Conservation (phyloP, 2,329 filamentous ascomycete species). For the Dryadomyces sulphureus region DNA sequence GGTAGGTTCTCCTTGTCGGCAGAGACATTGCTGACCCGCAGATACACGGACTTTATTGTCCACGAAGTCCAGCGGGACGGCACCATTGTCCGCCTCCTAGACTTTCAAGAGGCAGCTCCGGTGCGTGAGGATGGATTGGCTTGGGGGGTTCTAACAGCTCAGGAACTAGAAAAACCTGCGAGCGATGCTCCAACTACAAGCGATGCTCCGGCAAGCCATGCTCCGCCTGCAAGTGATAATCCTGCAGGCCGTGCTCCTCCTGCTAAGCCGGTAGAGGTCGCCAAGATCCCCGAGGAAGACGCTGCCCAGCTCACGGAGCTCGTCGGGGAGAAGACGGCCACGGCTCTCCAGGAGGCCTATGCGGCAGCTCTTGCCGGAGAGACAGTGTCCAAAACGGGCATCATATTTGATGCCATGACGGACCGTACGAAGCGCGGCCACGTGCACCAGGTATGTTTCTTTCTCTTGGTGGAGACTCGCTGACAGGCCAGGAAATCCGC, state of each 20-base stretch:
- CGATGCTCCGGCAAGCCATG: background rate
- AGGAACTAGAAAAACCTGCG: background rate
- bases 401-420: conserved; percentile 25
- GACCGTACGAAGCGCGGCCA: conserved; percentile 30
- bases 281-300: conserved; percentile 16
- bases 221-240: background rate
- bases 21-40: conserved; percentile 14
- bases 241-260: background rate
- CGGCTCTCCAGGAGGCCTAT: conserved; percentile 27
- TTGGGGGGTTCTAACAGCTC: background rate
- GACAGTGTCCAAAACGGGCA: conserved; percentile 15
- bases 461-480: background rate
- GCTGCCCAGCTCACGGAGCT: conserved; percentile 22
- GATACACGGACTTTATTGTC: conserved; percentile 86
- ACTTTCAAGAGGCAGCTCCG: conserved; percentile 5
- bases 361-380: conserved; percentile 18
- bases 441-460: conserved; percentile 29
- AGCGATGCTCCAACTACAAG: background rate
- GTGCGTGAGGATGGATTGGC: background rate
- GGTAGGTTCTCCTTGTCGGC: conserved; percentile 24
- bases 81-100: conserved; percentile 54
- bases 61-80: conserved; percentile 74
- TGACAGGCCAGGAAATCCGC: conserved; percentile 50
- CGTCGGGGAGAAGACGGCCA: conserved; percentile 23
- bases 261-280: background rate